Evolutionary conservation across 2,329 filamentous ascomycete genomes (phyloP).

Genomic region (Xenoacremonium recifei): DNA sequence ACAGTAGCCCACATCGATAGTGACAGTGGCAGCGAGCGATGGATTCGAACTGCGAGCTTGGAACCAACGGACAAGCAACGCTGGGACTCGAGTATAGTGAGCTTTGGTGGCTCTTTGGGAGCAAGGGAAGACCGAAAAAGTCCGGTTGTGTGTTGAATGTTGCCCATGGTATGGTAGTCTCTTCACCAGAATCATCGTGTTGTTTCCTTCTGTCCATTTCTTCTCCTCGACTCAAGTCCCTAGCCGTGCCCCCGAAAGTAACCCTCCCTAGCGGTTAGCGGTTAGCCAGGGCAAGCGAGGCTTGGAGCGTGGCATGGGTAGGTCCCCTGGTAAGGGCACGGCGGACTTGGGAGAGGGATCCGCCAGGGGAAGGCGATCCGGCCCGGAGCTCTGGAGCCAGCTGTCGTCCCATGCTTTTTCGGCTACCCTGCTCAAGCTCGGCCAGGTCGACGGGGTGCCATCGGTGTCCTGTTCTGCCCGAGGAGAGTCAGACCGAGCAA

Average conservation of each 20-base stretch:
- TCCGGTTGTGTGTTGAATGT: too few species aligned
- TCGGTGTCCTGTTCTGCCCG: too few species aligned
- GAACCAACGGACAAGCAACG: background rate
- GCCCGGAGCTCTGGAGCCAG: constrained; percentile 25
- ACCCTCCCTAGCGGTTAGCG: background rate
- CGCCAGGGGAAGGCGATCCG: constrained; percentile 26
- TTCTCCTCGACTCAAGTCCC: background rate
- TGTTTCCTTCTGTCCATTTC: background rate
- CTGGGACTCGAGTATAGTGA: too few species aligned
- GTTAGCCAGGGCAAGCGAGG: background rate
- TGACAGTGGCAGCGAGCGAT: background rate
- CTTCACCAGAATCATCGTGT: background rate
- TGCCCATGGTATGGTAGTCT: too few species aligned
- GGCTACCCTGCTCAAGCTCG: constrained; percentile 15
- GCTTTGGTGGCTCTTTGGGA: too few species aligned
- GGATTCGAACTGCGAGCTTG: too few species aligned
- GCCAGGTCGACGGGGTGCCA: too few species aligned
- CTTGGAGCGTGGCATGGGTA: background rate
- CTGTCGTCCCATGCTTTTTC: constrained; percentile 18
- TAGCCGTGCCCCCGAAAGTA: background rate
- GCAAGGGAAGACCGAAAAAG: too few species aligned
- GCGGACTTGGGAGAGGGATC: background rate
- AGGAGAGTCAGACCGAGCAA: too few species aligned
- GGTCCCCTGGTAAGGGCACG: background rate
- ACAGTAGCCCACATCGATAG: background rate